Evolutionary conservation across 345 rosid species (phyloP).

Genomic region (Noccaea caerulescens): DNA sequence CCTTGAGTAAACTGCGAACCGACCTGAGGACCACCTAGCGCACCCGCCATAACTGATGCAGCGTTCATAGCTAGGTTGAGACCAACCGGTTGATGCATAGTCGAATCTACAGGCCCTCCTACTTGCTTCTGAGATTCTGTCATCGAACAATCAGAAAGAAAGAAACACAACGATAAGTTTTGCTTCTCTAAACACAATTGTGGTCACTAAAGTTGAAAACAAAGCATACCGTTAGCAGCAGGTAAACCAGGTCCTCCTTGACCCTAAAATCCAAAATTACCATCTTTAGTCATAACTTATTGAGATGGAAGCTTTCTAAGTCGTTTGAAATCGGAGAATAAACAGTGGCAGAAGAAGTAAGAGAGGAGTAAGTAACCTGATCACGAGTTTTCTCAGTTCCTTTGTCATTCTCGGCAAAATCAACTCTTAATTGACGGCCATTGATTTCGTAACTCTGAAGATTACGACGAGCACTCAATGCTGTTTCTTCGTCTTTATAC

Average conservation of each 20-base stretch:
- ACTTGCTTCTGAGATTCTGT: constrained; percentile 65
- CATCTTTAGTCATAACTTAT: constrained; percentile 23
- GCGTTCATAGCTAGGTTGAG: constrained; percentile 78
- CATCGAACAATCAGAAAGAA: constrained; percentile 30
- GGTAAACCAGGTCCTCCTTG: constrained; percentile 86
- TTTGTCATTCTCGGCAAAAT: constrained; percentile 99
- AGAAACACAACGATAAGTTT: constrained; percentile 15
- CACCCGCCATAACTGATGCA: constrained; percentile 74
- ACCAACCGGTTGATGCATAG: constrained; percentile 80
- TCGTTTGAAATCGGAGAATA: not conserved
- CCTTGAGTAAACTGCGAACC: constrained; percentile 57
- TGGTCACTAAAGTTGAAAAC: constrained; percentile 18
- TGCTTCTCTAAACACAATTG: not conserved
- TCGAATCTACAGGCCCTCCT: constrained; percentile 64
- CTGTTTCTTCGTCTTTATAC: constrained; percentile 98
- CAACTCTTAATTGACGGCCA: constrained; percentile 95
- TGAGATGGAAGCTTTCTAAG: constrained; percentile 18
- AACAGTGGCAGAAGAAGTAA: not conserved
- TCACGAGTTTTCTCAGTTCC: constrained; percentile 76
- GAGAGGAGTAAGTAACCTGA: constrained; percentile 55
- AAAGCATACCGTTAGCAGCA: constrained; percentile 57
- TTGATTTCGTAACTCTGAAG: constrained; percentile 93
- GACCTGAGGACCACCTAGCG: constrained; percentile 74
- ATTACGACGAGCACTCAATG: constrained; percentile 97
- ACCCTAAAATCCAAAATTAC: constrained; percentile 59